These are phyloP conservation scores for Magnaporthiopsis incrustans DNA, from an alignment of 2,329 filamentous ascomycete species.

Conservation along the genomic window DNA sequence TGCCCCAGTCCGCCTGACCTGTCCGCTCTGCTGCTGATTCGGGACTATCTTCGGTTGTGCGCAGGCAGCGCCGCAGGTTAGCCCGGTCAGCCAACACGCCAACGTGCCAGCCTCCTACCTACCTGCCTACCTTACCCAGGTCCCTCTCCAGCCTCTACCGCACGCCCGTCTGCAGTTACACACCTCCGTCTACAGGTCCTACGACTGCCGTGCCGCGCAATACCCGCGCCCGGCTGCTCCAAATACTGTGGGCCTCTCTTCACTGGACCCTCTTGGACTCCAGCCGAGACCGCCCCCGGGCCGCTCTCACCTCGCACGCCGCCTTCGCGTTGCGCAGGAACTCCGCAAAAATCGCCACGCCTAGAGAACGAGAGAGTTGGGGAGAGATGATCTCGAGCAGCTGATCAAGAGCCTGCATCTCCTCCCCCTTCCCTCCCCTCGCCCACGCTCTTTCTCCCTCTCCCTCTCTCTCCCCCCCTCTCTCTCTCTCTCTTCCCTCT, in stretches of 20 bases:
- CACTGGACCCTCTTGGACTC: background rate
- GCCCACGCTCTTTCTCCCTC: too few species aligned
- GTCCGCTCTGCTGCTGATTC: background rate
- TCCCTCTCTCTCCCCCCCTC: background rate
- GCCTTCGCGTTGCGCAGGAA: constrained; percentile 3
- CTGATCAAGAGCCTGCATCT: constrained; percentile 5
- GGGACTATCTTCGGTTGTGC: background rate
- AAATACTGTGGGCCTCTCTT: background rate
- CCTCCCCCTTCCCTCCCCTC: background rate
- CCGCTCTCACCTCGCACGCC: background rate
- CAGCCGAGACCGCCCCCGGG: background rate
- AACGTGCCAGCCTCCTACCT: too few species aligned
- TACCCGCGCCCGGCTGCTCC: background rate
- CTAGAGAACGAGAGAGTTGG: background rate
- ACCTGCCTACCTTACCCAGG: background rate
- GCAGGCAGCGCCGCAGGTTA: background rate
- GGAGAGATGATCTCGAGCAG: constrained; percentile 7
- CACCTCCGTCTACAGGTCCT: background rate
- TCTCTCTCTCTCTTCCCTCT: background rate
- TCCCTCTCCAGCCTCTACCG: background rate
- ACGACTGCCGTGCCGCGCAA: background rate
- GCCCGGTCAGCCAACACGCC: background rate
- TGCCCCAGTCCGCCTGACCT: background rate
- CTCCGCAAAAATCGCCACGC: background rate
- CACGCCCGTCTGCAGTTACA: background rate